Conservation (phyloP, 768 basidiomycete genomes). For the Pleurotus sapidus region DNA sequence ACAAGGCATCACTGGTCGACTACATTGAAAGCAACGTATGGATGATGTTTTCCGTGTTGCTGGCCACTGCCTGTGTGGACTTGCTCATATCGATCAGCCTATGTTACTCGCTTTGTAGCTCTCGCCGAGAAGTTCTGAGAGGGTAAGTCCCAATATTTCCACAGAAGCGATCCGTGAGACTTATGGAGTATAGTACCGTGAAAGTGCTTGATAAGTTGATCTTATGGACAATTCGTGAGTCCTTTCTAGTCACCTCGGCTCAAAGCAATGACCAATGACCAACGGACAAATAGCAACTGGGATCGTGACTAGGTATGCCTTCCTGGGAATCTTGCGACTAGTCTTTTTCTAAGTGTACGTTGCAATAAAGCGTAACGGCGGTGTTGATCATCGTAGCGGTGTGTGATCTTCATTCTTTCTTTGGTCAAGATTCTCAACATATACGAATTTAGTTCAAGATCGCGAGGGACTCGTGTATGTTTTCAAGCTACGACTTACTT, state of each 20-base stretch:
- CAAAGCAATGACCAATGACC: neutral
- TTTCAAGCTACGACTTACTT: neutral
- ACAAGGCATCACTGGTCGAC: neutral
- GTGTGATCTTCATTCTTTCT: neutral
- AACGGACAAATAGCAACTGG: neutral
- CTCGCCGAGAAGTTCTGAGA: neutral
- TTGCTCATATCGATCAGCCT: constrained; percentile 1
- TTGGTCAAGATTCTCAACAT: no score
- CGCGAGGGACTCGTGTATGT: neutral
- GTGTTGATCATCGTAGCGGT: neutral
- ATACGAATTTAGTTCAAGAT: neutral
- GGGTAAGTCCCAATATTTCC: neutral
- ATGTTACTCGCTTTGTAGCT: neutral
- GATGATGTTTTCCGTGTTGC: neutral
- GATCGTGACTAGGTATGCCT: neutral
- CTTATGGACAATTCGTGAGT: constrained; percentile 4
- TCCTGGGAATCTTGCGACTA: no score
- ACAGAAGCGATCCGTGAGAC: neutral
- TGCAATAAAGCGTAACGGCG: neutral
- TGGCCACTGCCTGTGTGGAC: constrained; percentile 1
- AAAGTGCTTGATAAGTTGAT: constrained; percentile 2
- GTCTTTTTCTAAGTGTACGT: neutral
- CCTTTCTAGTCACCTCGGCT: neutral
- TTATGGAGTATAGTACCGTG: neutral
- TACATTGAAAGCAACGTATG: neutral